Conservation (phyloP, 192 early-diverging fungal genomes). For the Jimgerdemannia flammicorona region DNA sequence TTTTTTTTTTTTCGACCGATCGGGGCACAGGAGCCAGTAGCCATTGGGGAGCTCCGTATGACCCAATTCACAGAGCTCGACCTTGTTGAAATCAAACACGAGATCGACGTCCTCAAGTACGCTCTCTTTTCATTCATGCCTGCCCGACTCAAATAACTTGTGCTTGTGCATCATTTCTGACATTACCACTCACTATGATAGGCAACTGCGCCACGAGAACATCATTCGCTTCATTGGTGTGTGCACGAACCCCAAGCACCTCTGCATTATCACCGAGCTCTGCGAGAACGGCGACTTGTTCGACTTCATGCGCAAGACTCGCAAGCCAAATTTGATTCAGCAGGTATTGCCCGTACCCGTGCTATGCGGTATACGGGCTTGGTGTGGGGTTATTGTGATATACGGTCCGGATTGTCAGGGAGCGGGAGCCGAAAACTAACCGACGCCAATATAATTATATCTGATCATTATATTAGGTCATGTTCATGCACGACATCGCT, state of each 20-base stretch:
- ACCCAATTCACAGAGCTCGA: constrained; percentile 65
- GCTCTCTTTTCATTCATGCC: neutral
- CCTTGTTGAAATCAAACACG: constrained; percentile 69
- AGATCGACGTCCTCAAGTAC: constrained; percentile 72
- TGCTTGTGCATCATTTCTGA: too few species aligned
- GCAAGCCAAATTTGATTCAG: constrained; percentile 59
- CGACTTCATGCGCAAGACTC: constrained; percentile 64
- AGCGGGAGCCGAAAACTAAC: constrained; percentile 17
- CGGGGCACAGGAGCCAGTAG: constrained; percentile 50
- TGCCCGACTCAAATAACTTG: neutral
- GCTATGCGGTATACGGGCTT: constrained; percentile 9
- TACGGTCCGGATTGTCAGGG: neutral
- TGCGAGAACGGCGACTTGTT: constrained; percentile 73
- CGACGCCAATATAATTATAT: neutral
- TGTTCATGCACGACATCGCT: constrained; percentile 78
- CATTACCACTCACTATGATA: neutral
- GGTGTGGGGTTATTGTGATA: neutral
- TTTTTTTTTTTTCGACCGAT: too few species aligned
- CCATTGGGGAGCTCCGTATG: constrained; percentile 67
- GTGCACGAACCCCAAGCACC: constrained; percentile 57
- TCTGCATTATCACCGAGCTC: constrained; percentile 73
- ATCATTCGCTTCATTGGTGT: constrained; percentile 72
- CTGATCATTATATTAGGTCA: constrained; percentile 32
- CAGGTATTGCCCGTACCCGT: constrained; percentile 30
- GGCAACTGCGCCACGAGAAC: constrained; percentile 73